These are phyloP conservation scores for Boechera retrofracta DNA, from an alignment of 345 rosid species.

Conservation along the genomic window DNA sequence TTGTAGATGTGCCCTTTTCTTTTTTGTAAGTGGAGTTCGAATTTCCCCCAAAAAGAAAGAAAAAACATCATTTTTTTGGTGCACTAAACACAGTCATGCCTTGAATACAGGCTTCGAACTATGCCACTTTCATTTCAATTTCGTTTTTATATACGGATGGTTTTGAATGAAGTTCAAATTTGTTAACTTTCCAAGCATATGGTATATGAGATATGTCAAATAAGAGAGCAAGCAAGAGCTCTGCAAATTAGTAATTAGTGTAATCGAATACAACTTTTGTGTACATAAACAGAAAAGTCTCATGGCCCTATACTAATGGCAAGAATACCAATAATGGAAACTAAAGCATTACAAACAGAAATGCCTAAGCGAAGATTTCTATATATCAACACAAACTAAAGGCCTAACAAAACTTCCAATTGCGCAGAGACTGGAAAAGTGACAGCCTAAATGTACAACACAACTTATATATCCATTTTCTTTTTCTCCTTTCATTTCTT, in stretches of 20 bases:
- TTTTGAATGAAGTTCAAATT: background rate
- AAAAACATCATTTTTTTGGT: constrained; percentile 31
- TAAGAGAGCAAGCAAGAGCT: background rate
- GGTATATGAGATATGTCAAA: background rate
- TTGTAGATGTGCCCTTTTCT: constrained; percentile 42
- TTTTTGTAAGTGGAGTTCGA: constrained; percentile 23
- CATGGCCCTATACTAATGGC: background rate
- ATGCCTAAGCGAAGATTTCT: background rate
- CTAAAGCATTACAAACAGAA: constrained; percentile 8
- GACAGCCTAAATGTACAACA: constrained; percentile 33
- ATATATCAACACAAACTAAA: constrained; percentile 7
- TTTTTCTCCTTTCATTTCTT: constrained; percentile 40
- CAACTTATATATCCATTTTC: background rate
- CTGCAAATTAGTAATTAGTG: constrained; percentile 1
- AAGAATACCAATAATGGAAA: background rate
- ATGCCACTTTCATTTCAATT: constrained; percentile 15
- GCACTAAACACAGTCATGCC: no score
- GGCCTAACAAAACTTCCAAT: constrained; percentile 42
- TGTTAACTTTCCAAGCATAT: background rate
- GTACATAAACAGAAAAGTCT: background rate
- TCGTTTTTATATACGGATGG: background rate
- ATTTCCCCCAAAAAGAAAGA: constrained; percentile 31
- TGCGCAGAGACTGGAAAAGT: constrained; percentile 1
- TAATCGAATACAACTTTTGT: background rate
- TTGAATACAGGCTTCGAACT: background rate